Base-by-base conservation (phyloP, 768 basidiomycete genomes). In the Suillus alpinus region DNA sequence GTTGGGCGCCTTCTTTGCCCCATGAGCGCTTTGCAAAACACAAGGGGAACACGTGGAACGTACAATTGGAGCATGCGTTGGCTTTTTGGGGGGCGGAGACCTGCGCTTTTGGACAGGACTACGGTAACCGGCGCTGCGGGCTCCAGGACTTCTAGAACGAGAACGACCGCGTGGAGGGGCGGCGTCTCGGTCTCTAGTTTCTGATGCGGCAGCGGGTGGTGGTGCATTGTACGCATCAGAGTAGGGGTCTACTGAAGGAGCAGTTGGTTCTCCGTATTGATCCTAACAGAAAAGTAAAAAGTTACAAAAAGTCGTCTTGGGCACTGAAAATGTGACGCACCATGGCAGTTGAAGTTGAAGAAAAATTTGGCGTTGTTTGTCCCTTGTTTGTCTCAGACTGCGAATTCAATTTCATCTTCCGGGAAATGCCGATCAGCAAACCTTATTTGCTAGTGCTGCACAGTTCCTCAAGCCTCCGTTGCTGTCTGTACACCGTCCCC, bases 171-270 rank as follows among this genome's bases (percentile, higher is more conserved):
- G 83, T 40, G 84, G 68, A 12, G 83, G 74, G 18, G 80, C 75
- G 16, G 77, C 73, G 61, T 89, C 88, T 50, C 86, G 82, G 64
- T 85, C 83, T 32, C 83, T 75, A 34, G 83, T 68, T 62, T 76
- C 74, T 3, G 73, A 65, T 10, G 82, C 75, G 1, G 81, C 73
- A 51, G 80, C 73, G 52, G 80, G 79, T 2, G 84, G 81, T 43
- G 87, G 84, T 36, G 84, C 87, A 67, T 83, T 90, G 76, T 91
- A 92, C 56, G 88, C 88, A 71, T 93, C 92, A 46, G 88, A 85
- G 74, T 92, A 92, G 16, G 91, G 90, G 77, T 93, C 91, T 20
- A 87, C 84, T 36, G 87, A 76, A 55, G 83, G 71, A 59, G 81
- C 75, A 66, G 81, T 73, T 61, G 79, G 68, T 73, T 91, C 88